A percentile compares a stretch with the other conserved stretches of the same genome.
These are phyloP conservation scores for Westerdykella ornata DNA, from an alignment of 2,329 filamentous ascomycete genomes.

Conservation along the genomic window DNA sequence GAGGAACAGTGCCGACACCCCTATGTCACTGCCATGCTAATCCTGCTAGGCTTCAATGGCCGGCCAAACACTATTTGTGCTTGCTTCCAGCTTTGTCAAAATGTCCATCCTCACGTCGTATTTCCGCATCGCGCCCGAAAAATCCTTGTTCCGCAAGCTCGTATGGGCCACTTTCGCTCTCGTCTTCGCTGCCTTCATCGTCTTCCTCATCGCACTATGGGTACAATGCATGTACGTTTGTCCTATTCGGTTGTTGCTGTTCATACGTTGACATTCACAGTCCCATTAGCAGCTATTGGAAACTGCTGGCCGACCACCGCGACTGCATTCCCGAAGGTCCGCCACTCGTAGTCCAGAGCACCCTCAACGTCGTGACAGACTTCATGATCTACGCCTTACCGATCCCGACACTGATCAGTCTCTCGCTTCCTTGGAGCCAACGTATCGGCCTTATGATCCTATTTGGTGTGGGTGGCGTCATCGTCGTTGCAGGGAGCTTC, in stretches of 20 bases:
- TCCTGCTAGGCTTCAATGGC: conserved; percentile 32
- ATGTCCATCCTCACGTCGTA: conserved; percentile 37
- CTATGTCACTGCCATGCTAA: conserved; percentile 15
- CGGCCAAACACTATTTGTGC: conserved; percentile 34
- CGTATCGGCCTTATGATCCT: conserved; percentile 41
- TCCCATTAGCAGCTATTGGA: conserved; percentile 43
- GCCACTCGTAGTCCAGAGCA: conserved; percentile 38
- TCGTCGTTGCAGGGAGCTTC: conserved; percentile 43
- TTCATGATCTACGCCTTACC: conserved; percentile 43
- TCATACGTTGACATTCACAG: conserved; percentile 25
- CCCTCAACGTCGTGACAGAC: conserved; percentile 43
- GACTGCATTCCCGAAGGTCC: conserved; percentile 43
- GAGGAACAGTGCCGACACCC: neutral
- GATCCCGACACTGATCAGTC: conserved; percentile 42
- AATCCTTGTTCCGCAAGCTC: conserved; percentile 34
- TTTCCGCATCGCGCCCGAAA: conserved; percentile 36
- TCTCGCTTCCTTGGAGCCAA: conserved; percentile 41
- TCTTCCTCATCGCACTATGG: conserved; percentile 36
- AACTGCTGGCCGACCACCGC: conserved; percentile 29
- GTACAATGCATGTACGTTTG: conserved; percentile 33
- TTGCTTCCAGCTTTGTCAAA: conserved; percentile 35
- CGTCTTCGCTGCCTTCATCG: conserved; percentile 30
- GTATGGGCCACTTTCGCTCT: conserved; percentile 33
- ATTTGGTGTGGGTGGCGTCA: conserved; percentile 41
- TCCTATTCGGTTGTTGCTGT: neutral